Conservation (phyloP, 192 early-diverging fungal genomes). For the Oehlia diaphana region DNA sequence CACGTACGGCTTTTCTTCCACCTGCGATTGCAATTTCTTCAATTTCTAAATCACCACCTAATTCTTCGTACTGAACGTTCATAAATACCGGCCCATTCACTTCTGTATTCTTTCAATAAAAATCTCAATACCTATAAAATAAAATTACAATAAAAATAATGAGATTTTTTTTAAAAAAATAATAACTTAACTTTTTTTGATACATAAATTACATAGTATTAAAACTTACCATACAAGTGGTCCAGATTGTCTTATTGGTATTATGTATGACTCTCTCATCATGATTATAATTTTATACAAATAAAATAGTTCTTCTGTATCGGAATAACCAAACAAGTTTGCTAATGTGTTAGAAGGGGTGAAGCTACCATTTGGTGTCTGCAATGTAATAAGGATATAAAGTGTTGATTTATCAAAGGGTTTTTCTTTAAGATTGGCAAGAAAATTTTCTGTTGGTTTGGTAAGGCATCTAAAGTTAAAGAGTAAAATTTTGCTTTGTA, state of each 20-base stretch:
- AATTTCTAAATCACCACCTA: slow-evolving; percentile 18
- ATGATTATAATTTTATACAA: no score
- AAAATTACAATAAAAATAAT: no score
- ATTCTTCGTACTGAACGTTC: slow-evolving; percentile 19
- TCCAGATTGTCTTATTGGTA: not conserved
- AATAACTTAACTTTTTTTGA: no score
- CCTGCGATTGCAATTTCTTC: slow-evolving; percentile 2
- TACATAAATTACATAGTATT: no score
- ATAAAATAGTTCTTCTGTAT: not conserved
- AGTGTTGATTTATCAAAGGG: no score
- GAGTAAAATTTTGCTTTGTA: no score
- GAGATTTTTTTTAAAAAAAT: no score
- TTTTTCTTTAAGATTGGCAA: slow-evolving; percentile 16
- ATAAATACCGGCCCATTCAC: slow-evolving; percentile 10
- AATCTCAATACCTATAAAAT: not conserved
- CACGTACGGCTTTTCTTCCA: slow-evolving; percentile 15
- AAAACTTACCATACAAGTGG: slow-evolving; percentile 12
- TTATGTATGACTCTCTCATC: no score
- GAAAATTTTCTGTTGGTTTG: slow-evolving; percentile 15
- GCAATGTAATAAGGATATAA: slow-evolving; percentile 1
- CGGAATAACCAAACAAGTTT: slow-evolving; percentile 15
- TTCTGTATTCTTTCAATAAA: slow-evolving; percentile 7
- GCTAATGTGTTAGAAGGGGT: slow-evolving; percentile 11
- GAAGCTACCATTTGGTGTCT: slow-evolving; percentile 21
- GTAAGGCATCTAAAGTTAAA: not conserved